phyloP scores from a whole-genome alignment of 805 yeast species.

The Osmozyma mogii region DNA sequence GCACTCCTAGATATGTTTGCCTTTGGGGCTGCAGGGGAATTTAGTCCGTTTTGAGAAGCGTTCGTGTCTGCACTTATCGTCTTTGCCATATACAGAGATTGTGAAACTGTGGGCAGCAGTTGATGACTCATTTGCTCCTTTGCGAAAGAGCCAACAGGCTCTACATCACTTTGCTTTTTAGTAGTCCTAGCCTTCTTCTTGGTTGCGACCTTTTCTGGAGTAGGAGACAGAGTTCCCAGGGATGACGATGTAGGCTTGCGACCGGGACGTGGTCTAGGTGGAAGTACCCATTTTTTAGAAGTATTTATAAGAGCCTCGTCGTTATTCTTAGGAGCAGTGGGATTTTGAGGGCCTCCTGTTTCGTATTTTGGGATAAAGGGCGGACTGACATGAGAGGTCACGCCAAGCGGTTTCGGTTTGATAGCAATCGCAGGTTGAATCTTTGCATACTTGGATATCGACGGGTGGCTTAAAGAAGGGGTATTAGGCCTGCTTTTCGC shows the following conservation, averaged over 20 bases:
- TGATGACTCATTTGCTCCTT: no score
- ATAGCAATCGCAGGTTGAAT: slow-evolving; percentile 35
- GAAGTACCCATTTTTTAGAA: slow-evolving; percentile 75
- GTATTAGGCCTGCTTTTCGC: no score
- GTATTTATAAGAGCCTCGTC: slow-evolving; percentile 37
- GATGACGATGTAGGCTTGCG: slow-evolving; percentile 34
- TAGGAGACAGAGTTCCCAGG: slow-evolving; percentile 1
- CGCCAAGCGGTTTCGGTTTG: slow-evolving; percentile 24
- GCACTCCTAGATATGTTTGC: no score
- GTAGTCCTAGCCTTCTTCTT: no score
- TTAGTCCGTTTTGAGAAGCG: background rate
- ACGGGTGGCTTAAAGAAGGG: no score
- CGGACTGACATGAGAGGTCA: slow-evolving; percentile 24
- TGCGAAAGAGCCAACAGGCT: no score
- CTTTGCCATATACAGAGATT: no score
- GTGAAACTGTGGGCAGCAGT: no score
- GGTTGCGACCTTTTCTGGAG: slow-evolving; percentile 1
- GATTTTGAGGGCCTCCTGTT: slow-evolving; percentile 7
- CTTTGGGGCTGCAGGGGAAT: no score
- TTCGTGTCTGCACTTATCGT: no score
- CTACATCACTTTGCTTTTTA: no score
- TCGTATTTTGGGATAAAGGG: slow-evolving; percentile 13
- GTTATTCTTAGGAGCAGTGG: slow-evolving; percentile 3
- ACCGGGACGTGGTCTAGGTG: slow-evolving; percentile 78
- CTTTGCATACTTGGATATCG: slow-evolving; percentile 21